phyloP scores from a whole-genome alignment of 2,329 filamentous ascomycete species.

The Mycosphaerelloides madeirae region DNA sequence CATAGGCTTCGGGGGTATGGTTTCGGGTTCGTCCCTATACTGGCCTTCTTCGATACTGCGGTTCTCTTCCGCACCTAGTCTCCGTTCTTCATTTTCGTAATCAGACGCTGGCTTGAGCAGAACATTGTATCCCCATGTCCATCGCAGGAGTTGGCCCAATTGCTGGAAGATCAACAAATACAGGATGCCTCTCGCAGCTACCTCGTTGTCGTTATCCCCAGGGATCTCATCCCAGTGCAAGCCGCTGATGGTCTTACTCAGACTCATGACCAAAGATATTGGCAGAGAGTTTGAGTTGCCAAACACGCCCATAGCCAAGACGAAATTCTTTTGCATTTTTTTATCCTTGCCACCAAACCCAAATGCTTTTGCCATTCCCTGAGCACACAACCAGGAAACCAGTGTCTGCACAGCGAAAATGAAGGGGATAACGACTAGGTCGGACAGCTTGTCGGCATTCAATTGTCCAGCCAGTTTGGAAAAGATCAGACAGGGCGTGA shows the following conservation, averaged over 20 bases:
- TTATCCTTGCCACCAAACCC: conserved; percentile 52
- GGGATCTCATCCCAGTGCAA: conserved; percentile 90
- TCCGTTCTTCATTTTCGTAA: conserved; percentile 61
- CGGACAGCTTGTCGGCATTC: conserved; percentile 81
- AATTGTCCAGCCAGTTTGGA: conserved; percentile 94
- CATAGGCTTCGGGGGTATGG: conserved; percentile 29
- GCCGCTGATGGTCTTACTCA: conserved; percentile 86
- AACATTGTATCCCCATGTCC: conserved; percentile 98
- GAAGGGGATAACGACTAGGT: conserved; percentile 88
- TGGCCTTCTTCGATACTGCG: conserved; percentile 46
- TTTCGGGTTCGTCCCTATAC: conserved; percentile 49
- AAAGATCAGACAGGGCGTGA: conserved; percentile 96
- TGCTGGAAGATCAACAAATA: conserved; percentile 98
- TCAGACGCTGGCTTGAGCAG: conserved; percentile 78
- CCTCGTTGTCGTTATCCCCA: conserved; percentile 91
- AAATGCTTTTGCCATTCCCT: conserved; percentile 66
- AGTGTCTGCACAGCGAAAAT: conserved; percentile 87
- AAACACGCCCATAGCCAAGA: conserved; percentile 95
- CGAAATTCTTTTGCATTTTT: conserved; percentile 85
- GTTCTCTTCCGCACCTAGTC: conserved; percentile 48
- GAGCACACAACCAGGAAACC: conserved; percentile 76
- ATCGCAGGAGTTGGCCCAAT: conserved; percentile 86
- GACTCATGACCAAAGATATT: conserved; percentile 89
- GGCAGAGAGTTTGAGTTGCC: conserved; percentile 97
- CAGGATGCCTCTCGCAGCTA: conserved; percentile 86